Percentiles rank a stretch among this genome's conserved stretches.
These are phyloP conservation scores for Wallacemonas sp. DNA, from an alignment of 208 protist species.

Conservation along the genomic window DNA sequence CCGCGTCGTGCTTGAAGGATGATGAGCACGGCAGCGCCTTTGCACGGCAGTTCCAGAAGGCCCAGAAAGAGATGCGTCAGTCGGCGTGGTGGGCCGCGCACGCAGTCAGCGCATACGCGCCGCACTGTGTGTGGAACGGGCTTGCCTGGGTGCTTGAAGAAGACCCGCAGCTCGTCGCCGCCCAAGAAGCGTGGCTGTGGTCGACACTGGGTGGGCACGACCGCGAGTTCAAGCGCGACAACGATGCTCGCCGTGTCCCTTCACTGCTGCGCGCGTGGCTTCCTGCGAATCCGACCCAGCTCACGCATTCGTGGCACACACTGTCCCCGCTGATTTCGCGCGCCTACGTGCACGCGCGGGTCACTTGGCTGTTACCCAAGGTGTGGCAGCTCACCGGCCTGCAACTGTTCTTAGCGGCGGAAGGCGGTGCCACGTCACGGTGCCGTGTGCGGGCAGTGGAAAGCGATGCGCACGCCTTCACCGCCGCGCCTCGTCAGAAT, in stretches of 20 bases:
- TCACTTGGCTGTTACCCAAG: slow-evolving; percentile 14
- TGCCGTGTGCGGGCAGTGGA: no score
- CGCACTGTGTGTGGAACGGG: slow-evolving; percentile 17
- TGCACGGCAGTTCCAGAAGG: not conserved
- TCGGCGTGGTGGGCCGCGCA: not conserved
- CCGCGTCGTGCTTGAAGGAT: no score
- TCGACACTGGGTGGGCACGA: no score
- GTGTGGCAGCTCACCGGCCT: slow-evolving; percentile 14
- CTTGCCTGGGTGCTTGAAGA: slow-evolving; percentile 7
- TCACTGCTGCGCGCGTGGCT: not conserved
- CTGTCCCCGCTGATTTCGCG: not conserved
- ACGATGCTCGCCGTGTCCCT: no score
- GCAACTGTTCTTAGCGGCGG: not conserved
- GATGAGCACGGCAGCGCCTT: no score
- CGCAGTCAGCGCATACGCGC: not conserved
- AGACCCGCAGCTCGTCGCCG: slow-evolving; percentile 10
- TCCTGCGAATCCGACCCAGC: not conserved
- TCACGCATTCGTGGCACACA: not conserved
- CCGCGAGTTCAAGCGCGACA: no score
- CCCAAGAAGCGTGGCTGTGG: no score
- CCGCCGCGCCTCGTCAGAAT: no score
- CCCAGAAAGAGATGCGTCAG: not conserved
- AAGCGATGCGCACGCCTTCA: no score
- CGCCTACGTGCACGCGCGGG: slow-evolving; percentile 4
- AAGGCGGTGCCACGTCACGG: not conserved